phyloP scores from a whole-genome alignment of 345 rosid species.

The Raphanus raphanistrum region DNA sequence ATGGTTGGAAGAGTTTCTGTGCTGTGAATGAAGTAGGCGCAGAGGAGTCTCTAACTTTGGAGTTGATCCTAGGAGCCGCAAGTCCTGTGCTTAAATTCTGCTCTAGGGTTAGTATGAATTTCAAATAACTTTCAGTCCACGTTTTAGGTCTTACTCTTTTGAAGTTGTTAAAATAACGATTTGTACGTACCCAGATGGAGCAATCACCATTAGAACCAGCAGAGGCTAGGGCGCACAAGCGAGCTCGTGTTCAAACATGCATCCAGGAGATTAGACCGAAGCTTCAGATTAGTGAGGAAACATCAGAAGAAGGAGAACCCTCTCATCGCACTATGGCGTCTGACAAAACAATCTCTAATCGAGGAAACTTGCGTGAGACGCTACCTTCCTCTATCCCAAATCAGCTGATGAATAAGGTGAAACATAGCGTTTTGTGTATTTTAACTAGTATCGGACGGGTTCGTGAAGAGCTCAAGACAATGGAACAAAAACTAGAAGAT shows the following conservation, averaged over 20 bases:
- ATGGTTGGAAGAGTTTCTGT: constrained; percentile 19
- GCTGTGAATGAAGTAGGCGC: not conserved
- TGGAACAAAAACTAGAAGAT: constrained; percentile 1
- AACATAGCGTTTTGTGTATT: not conserved
- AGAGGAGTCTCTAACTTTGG: constrained; percentile 9
- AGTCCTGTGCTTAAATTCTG: constrained; percentile 11
- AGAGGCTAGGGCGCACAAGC: not conserved
- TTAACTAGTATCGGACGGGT: constrained; percentile 1
- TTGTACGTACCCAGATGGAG: constrained; percentile 2
- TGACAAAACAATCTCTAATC: not conserved
- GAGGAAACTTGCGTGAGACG: not conserved
- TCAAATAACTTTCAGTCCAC: not conserved
- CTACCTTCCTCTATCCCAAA: not conserved
- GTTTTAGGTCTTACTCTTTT: not conserved
- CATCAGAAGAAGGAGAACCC: not conserved
- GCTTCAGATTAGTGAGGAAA: not conserved
- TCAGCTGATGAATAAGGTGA: not conserved
- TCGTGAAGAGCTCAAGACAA: not conserved
- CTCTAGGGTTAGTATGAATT: constrained; percentile 14
- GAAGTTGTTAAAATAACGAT: not conserved
- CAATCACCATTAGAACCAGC: not conserved
- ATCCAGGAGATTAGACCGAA: not conserved
- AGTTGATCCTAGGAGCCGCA: constrained; percentile 5
- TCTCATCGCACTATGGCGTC: not conserved
- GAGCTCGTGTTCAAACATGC: constrained; percentile 2